Base-by-base conservation (phyloP, 2,329 filamentous ascomycete genomes). In the Pseudovirgaria hyperparasitica region DNA sequence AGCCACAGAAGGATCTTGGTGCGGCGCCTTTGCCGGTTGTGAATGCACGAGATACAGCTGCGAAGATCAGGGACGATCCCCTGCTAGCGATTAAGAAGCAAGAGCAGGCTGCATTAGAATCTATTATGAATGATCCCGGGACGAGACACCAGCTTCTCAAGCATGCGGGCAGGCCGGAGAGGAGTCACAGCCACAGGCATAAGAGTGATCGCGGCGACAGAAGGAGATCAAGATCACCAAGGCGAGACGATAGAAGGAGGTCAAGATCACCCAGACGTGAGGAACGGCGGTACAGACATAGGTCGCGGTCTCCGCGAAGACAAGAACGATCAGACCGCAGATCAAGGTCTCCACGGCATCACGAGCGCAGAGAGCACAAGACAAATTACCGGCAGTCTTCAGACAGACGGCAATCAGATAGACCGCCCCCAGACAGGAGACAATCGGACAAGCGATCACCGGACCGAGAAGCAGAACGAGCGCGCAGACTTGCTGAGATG, bases 11-110 rank as follows among this genome's bases (percentile, higher is more conserved):
- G 37, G 34, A 34, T 13, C 57, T 93, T 31, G 55, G 55, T 16
- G 46, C 48, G 7, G 46, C 49, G 2, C 41, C 46, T 10, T 39
- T 54, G 19, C 48, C 57, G 26, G 45, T 41, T n/a, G 65, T 73
- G 18, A 69, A 76, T 5, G 64, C 74, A 10, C 67, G 82, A 36
- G 90, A 98, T 52, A 85, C 76, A 0, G 79, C 82, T 16, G 58
- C 73, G 25, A 98, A 98, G 60, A 76, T 96, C 24, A 68, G 85
- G 37, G 81, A 92, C 38, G 90, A 98, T 48, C 90, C 90, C 1
- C 65, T 98, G 43, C 62, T 96, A 18, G 82, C 86, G 14, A 94
- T 98, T 52, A 93, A 92, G 65, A 80, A 76, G 49, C 79, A 92
- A 48, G 86, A 96, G 50, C 53, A 55, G 29, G 52, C 51, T 6